A percentile compares a stretch with the other conserved stretches of the same genome.
Evolutionary conservation across 225 moss, liverwort and hornwort species (phyloP).

Genomic region (Bryum argenteum): DNA sequence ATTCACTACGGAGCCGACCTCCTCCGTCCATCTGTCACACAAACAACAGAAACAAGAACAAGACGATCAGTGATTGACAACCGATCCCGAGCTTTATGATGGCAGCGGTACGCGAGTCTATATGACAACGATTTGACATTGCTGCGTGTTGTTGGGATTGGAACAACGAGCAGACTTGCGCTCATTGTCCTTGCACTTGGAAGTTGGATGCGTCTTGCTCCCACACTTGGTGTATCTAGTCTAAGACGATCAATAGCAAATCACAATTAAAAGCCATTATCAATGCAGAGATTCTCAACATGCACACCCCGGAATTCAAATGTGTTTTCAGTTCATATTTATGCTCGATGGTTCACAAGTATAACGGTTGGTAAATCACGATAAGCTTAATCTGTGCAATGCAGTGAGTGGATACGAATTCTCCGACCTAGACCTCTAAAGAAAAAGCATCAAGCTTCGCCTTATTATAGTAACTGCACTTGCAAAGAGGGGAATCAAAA

Average conservation of each 20-base stretch:
- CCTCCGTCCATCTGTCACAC: no score
- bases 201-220: conserved; percentile 62
- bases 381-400: no score
- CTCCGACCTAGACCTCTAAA: not conserved
- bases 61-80: no score
- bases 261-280: conserved; percentile 11
- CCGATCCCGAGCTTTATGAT: no score
- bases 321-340: no score
- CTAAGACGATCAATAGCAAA: conserved; percentile 15
- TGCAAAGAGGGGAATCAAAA: not conserved
- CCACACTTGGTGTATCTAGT: conserved; percentile 69
- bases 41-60: no score
- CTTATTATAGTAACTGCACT: not conserved
- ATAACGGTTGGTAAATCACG: no score
- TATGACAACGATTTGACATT: conserved; percentile 72
- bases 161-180: conserved; percentile 69
- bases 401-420: not conserved
- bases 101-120: no score
- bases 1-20: no score
- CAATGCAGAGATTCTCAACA: not conserved
- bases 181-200: conserved; percentile 45
- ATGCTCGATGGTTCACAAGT: no score
- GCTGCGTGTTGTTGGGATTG: conserved; percentile 47
- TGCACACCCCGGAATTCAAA: not conserved
- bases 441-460: no score